Base-by-base conservation (phyloP, 2,329 filamentous ascomycete genomes). In the Colletotrichum sublineola region DNA sequence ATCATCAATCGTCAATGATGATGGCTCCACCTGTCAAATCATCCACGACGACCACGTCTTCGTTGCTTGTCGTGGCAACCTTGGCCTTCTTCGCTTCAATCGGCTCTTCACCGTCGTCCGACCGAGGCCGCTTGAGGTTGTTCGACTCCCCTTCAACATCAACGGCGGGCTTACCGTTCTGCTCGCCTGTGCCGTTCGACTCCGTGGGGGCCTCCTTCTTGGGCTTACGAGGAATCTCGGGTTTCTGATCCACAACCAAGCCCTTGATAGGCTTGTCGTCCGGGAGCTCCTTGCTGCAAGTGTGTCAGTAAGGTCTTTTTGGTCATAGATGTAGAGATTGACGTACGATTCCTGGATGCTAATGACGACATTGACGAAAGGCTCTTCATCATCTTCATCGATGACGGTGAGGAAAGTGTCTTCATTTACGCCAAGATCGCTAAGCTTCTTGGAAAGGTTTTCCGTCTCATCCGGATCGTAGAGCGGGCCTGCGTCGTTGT, bases 391-490 rank as follows among this genome's bases (percentile, higher is more conserved):
- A 65, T 95, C 93, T 58, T 94, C 93, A 68, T 97, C 96, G n/a
- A 93, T 91, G 64, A 98, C 85, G 0, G 94, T 97, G 74, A 98
- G 82, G 80, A 97, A 96, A 64, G 88, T 91, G 75, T 93, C 93
- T 33, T 88, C 85, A 70, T 88, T 88, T 76, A 98, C 89, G 89
- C 90, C 93, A 11, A 98, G 86, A 29, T 97, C 93, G 36, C 82
- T 86, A 63, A 99, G 87, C 73, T 93, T 95, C 84, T 94, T 97
- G 1, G 86, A 81, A 1, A 98, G 84, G 77, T 98, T 97, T 69
- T 97, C 94, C 5, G 94, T 94, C 77, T 97, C 90, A 68, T 98
- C 96, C 0, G 92, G 89, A 77, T 98, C 96, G 77, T 97, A 98
- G 53, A 98, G 86, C n/a, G 95, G 86, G 63, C 92, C 92, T 12